Evolutionary conservation across 345 rosid genomes (phyloP).

Genomic region (Lumnitzera racemosa): DNA sequence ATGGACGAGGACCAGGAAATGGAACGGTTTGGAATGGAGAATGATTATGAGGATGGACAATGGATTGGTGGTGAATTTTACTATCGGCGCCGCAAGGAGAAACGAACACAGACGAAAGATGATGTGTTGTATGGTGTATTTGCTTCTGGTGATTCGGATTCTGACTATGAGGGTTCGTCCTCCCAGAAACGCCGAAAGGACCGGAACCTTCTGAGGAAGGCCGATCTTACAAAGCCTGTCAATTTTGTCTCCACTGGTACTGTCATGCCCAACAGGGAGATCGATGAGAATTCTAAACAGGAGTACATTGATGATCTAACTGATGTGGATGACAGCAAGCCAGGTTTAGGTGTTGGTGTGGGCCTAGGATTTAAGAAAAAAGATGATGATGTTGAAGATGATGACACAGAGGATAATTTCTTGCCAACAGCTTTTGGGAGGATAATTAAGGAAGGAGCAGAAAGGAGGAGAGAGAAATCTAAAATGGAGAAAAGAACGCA

Average conservation of each 20-base stretch:
- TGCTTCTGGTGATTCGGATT: constrained; percentile 45
- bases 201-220: constrained; percentile 36
- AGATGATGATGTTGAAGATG: constrained; percentile 17
- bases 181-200: constrained; percentile 45
- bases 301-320: constrained; percentile 19
- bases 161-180: constrained; percentile 37
- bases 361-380: constrained; percentile 16
- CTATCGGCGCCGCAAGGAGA: constrained; percentile 51
- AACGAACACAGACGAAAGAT: constrained; percentile 62
- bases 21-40: constrained; percentile 81
- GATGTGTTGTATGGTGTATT: constrained; percentile 63
- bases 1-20: constrained; percentile 86
- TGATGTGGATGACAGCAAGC: constrained; percentile 26
- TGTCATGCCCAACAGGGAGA: constrained; percentile 63
- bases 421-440: constrained; percentile 63
- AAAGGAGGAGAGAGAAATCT: constrained; percentile 50
- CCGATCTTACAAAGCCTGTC: constrained; percentile 75
- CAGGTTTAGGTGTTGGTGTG: constrained; percentile 50
- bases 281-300: constrained; percentile 45
- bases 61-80: constrained; percentile 72
- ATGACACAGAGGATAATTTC: constrained; percentile 26
- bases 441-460: constrained; percentile 67
- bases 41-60: constrained; percentile 74
- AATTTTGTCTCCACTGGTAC: constrained; percentile 69
- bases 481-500: constrained; percentile 47